phyloP scores from a whole-genome alignment of 2,329 filamentous ascomycete genomes.

The Fusarium foetens region DNA sequence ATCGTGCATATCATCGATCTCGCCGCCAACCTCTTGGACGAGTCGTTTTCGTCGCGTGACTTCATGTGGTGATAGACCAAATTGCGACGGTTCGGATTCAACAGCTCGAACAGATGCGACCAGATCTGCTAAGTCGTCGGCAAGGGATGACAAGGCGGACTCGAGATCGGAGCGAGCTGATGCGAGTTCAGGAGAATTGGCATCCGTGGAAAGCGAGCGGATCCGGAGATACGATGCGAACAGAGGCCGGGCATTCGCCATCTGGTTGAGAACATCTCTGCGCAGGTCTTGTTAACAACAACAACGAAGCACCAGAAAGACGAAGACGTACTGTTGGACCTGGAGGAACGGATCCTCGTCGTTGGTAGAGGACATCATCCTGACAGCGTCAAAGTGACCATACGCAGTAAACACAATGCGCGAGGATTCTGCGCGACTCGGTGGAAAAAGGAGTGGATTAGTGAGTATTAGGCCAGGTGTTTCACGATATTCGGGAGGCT shows the following conservation, averaged over 20 bases:
- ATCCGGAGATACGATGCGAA: conserved; percentile 97
- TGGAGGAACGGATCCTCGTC: conserved; percentile 78
- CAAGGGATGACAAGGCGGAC: conserved; percentile 71
- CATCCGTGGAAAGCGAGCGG: conserved; percentile 79
- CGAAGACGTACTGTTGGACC: conserved; percentile 69
- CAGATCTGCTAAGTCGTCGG: conserved; percentile 88
- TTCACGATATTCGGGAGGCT: conserved; percentile 25
- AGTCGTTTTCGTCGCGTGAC: conserved; percentile 82
- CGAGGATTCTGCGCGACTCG: background rate
- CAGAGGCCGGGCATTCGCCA: conserved; percentile 82
- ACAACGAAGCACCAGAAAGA: background rate
- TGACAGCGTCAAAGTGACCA: conserved; percentile 40
- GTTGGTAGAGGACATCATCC: conserved; percentile 74
- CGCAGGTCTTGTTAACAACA: conserved; percentile 14
- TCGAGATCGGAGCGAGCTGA: conserved; percentile 78
- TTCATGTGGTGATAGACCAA: conserved; percentile 85
- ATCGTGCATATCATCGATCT: conserved; percentile 88
- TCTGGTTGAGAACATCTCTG: conserved; percentile 88
- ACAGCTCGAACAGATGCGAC: conserved; percentile 86
- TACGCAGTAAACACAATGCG: conserved; percentile 34
- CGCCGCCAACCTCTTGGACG: conserved; percentile 87
- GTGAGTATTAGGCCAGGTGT: conserved; percentile 7
- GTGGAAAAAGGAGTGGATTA: background rate
- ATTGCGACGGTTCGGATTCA: conserved; percentile 87
- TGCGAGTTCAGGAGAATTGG: conserved; percentile 84